phyloP scores from a whole-genome alignment of 352 stramenopile genomes.

The Saprolegnia diclina region DNA sequence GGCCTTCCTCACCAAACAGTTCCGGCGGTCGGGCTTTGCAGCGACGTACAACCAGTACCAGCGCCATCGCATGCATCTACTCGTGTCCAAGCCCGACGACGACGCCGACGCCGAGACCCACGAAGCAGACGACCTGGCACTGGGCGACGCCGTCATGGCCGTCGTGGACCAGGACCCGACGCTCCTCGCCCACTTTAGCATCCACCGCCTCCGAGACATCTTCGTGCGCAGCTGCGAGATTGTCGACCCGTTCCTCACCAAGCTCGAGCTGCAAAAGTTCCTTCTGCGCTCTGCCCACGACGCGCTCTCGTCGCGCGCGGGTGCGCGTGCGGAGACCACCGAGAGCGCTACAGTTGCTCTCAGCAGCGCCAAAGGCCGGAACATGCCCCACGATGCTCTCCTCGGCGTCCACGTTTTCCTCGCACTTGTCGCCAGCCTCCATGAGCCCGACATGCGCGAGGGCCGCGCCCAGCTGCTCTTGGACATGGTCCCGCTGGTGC shows the following conservation, averaged over 20 bases:
- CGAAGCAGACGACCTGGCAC: background rate
- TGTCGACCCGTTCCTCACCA: constrained; percentile 21
- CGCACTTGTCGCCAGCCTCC: constrained; percentile 34
- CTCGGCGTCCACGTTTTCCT: constrained; percentile 43
- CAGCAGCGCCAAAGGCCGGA: constrained; percentile 26
- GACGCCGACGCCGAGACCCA: constrained; percentile 4
- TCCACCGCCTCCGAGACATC: constrained; percentile 10
- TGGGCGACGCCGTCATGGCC: constrained; percentile 21
- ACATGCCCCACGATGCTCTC: constrained; percentile 32
- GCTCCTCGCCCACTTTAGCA: background rate
- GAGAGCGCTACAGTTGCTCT: constrained; percentile 11
- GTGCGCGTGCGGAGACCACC: background rate
- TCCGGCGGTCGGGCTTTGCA: constrained; percentile 35
- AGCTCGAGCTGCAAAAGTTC: constrained; percentile 14
- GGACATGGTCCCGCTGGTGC: constrained; percentile 42
- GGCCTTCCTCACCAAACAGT: constrained; percentile 61
- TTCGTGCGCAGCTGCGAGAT: constrained; percentile 11
- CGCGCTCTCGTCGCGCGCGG: constrained; percentile 30
- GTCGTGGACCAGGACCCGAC: constrained; percentile 6
- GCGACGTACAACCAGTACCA: background rate
- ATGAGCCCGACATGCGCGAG: constrained; percentile 28
- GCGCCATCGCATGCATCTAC: background rate
- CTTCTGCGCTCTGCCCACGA: constrained; percentile 49
- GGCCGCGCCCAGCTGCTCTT: constrained; percentile 37
- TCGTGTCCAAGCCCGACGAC: constrained; percentile 9